These are phyloP conservation scores for Truncatella angustata DNA, from an alignment of 2,329 filamentous ascomycete species.

Conservation along the genomic window DNA sequence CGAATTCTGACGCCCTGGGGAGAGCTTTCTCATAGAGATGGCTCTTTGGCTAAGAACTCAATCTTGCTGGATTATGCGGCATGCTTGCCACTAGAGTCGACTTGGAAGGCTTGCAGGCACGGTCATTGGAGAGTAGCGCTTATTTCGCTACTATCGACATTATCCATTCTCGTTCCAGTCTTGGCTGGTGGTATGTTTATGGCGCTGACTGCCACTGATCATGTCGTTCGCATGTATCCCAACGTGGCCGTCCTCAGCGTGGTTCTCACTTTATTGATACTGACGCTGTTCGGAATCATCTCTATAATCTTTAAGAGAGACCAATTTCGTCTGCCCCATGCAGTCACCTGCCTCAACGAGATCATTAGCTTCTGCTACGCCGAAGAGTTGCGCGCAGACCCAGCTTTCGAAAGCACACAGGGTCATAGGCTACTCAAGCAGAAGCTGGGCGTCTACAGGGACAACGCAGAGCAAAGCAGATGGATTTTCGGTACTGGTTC, in stretches of 20 bases:
- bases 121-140: slow-evolving; percentile 65
- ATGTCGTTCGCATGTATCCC: slow-evolving; percentile 64
- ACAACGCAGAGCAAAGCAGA: slow-evolving; percentile 44
- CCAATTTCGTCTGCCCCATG: slow-evolving; percentile 68
- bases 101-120: slow-evolving; percentile 56
- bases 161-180: slow-evolving; percentile 63
- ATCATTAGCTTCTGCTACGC: slow-evolving; percentile 75
- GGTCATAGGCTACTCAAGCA: slow-evolving; percentile 68
- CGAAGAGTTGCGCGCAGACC: slow-evolving; percentile 68
- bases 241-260: slow-evolving; percentile 72
- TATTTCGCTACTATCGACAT: slow-evolving; percentile 56
- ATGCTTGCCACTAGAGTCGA: slow-evolving; percentile 60
- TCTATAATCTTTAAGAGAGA: slow-evolving; percentile 60
- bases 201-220: slow-evolving; percentile 59
- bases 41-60: slow-evolving; percentile 59
- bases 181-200: slow-evolving; percentile 71
- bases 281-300: slow-evolving; percentile 66
- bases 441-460: slow-evolving; percentile 57
- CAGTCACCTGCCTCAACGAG: slow-evolving; percentile 70
- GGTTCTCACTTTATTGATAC: slow-evolving; percentile 66
- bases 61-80: slow-evolving; percentile 71
- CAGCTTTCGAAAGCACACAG: slow-evolving; percentile 66
- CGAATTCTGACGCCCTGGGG: slow-evolving; percentile 70
- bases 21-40: slow-evolving; percentile 55
- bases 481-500: slow-evolving; percentile 51